Base-by-base conservation (phyloP, 1,284 basidiomycete genomes). In the Ustilago vetiveriae region DNA sequence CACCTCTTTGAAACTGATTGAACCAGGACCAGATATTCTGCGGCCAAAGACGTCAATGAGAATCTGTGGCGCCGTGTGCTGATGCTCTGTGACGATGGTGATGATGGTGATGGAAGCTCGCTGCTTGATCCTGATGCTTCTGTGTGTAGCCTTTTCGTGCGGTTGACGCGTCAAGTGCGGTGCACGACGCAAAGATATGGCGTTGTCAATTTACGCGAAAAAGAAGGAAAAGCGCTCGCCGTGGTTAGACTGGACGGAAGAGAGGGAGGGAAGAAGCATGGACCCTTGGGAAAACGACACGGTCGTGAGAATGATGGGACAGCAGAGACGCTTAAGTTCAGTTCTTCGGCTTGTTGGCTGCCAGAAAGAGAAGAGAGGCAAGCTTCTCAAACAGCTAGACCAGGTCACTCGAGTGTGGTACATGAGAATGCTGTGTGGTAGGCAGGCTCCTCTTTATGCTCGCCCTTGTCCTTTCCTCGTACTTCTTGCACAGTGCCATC, bases 161-260 rank as follows among this genome's bases (percentile, higher is more conserved):
- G 62, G 42, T 38, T 65, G 55, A 65, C 62, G 62, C 62, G 62
- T 65, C 45, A 40, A 17, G 23, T 38, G 13, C 10, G 22, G 26
- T 33, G 43, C 51, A 62, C 52, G 41, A n/a, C n/a, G n/a, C n/a
- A n/a, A n/a, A n/a, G n/a, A 27, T 37, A 29, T 54, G 51, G 58
- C 50, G 50, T 63, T 63, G 62, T 58, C 50, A 29, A 58, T 65
- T 65, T 65, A 57, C 62, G 62, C 62, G 62, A 57, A 49, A 49
- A 35, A 2, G 35, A 29, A 23, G 36, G n/a, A n/a, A n/a, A n/a
- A n/a, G n/a, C n/a, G n/a, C n/a, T n/a, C n/a, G n/a, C n/a, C n/a
- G n/a, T n/a, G n/a, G n/a, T n/a, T n/a, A n/a, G 29, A 35, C 14
- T 22, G 21, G 32, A 36, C 17, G n/a, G 39, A 16, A 8, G 16